Percentiles rank a stretch among this genome's conserved stretches.
phyloP scores from a whole-genome alignment of 768 basidiomycete genomes.

The Termitomyces sp. region DNA sequence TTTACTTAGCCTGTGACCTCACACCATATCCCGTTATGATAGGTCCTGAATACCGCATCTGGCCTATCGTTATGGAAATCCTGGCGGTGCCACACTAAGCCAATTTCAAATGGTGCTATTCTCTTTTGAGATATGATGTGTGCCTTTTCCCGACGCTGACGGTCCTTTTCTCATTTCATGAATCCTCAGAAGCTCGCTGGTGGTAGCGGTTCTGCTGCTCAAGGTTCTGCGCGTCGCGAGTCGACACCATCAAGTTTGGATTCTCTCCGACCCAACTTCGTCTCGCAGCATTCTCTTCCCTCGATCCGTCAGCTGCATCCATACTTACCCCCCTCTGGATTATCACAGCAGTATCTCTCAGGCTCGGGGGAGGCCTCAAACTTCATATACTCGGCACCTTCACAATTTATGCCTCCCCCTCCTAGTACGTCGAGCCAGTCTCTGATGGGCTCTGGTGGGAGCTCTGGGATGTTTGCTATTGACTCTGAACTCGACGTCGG shows the following conservation, averaged over 20 bases:
- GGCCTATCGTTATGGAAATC: conserved; percentile 32
- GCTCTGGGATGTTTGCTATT: conserved; percentile 26
- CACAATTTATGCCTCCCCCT: conserved; percentile 19
- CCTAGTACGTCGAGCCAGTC: conserved; percentile 20
- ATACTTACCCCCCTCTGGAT: conserved; percentile 51
- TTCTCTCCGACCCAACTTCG: conserved; percentile 13
- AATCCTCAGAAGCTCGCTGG: conserved; percentile 9
- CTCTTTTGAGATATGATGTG: conserved; percentile 27
- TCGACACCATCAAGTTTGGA: conserved; percentile 18
- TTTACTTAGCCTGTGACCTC: conserved; percentile 11
- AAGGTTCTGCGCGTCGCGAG: conserved; percentile 16
- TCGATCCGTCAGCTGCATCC: conserved; percentile 68
- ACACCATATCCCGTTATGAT: conserved; percentile 20
- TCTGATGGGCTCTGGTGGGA: conserved; percentile 20
- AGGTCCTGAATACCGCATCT: conserved; percentile 24
- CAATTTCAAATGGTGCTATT: conserved; percentile 15
- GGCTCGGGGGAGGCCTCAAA: conserved; percentile 13
- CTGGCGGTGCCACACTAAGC: conserved; percentile 26
- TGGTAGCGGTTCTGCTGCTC: conserved; percentile 14
- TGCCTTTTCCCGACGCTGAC: conserved; percentile 23
- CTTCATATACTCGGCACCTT: conserved; percentile 19
- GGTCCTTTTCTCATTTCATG: conserved; percentile 5
- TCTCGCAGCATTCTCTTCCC: conserved; percentile 41
- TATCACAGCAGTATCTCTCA: conserved; percentile 21
- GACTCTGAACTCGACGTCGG: conserved; percentile 58